Conservation (phyloP, 371 early-diverging fungal genomes). For the Lichtheimia ramosa region DNA sequence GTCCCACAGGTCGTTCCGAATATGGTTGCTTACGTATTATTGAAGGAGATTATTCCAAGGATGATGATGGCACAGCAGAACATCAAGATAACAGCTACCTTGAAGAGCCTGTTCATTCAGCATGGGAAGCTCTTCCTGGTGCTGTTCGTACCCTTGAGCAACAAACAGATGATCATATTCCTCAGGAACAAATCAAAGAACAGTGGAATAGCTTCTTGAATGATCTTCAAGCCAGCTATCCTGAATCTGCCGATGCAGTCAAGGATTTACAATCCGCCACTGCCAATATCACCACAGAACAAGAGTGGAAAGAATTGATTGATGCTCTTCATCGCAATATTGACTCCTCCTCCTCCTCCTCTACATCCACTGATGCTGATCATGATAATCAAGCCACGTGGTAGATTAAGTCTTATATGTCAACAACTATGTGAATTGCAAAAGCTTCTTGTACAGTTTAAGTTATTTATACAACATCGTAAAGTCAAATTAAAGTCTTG, state of each 20-base stretch:
- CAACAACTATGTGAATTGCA: background rate
- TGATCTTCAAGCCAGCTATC: conserved; percentile 6
- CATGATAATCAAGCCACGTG: conserved; percentile 9
- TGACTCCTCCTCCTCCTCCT: background rate
- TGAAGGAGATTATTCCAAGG: conserved; percentile 36
- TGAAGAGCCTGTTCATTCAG: background rate
- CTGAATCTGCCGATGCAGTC: conserved; percentile 1
- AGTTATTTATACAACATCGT: too few relatives aligned
- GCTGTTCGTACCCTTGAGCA: conserved; percentile 1
- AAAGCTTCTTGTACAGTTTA: background rate
- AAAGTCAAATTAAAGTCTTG: too few relatives aligned
- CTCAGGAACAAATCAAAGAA: conserved; percentile 5
- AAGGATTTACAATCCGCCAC: conserved; percentile 3
- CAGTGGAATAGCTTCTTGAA: conserved; percentile 13
- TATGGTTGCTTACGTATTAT: conserved; percentile 43
- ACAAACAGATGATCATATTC: background rate
- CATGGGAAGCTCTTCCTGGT: conserved; percentile 12
- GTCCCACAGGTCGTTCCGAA: conserved; percentile 35
- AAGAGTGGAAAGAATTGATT: conserved; percentile 14
- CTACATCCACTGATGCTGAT: background rate
- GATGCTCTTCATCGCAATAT: background rate
- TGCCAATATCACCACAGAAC: conserved; percentile 2
- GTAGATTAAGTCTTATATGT: background rate
- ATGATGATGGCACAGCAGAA: background rate
- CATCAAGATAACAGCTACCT: background rate